Conservation (phyloP, 208 protist genomes). For the Crithidia expoeki region DNA sequence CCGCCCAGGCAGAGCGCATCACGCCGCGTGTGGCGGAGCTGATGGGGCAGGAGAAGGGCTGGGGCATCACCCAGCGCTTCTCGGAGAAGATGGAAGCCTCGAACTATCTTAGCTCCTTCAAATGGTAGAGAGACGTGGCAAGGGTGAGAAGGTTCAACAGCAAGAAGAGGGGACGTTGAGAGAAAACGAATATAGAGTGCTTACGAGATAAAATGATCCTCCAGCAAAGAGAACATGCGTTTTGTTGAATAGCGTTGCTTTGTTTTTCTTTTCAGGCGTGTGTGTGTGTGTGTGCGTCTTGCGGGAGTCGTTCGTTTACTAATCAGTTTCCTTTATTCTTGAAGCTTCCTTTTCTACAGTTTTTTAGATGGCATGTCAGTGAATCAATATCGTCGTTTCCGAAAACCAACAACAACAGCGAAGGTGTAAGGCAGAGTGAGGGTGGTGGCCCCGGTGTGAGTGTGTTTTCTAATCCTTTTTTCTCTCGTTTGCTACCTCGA, state of each 20-base stretch:
- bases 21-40: conserved; percentile 87
- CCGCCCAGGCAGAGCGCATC: conserved; percentile 54
- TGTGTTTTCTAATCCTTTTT: too few species aligned
- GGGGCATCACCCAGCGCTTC: conserved; percentile 53
- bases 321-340: too few species aligned
- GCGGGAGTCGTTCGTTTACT: not conserved
- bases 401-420: too few species aligned
- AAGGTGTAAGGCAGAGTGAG: too few species aligned
- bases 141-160: not conserved
- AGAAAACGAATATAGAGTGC: not conserved
- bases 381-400: too few species aligned
- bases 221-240: too few species aligned
- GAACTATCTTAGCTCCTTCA: conserved; percentile 58
- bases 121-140: not conserved
- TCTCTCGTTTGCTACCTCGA: too few species aligned
- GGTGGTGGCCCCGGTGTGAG: too few species aligned
- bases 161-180: not conserved
- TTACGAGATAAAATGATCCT: too few species aligned
- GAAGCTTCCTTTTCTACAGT: too few species aligned
- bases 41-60: conserved; percentile 85
- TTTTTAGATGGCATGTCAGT: too few species aligned
- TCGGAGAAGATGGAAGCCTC: conserved; percentile 63
- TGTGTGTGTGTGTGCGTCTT: not conserved
- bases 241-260: not conserved
- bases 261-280: not conserved